Evolutionary conservation across 1,139 yeast species (phyloP), one percentile per base, ranked within the genome.

Genomic region (Sugiyamaella neomexicana): DNA sequence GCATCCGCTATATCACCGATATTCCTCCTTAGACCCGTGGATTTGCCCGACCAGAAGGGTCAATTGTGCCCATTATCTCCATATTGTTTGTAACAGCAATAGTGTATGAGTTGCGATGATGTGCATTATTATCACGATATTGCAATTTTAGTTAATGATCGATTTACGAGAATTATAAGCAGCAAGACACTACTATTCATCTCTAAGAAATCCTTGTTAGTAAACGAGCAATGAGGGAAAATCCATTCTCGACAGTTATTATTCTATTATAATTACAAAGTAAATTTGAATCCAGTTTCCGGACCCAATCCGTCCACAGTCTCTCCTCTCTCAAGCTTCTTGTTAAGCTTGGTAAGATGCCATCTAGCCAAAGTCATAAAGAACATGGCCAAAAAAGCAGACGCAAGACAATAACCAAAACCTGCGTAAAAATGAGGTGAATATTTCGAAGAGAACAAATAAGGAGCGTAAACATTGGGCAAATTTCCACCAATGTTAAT

Each of bases 391-490:
- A 57, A 40, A n/a, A 58, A 54, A 15, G 63, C 56, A 41, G 58
- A 58, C 8, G 58, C 59, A 13, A 65, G 57, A 52, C 68, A 63
- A 49, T 62, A 55, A 1, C 62, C 62, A 45, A 65, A 65, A 2
- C 68, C 68, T 29, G 54, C 64, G 49, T 59, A 63, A 46, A 63
- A 65, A 27, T 63, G 66, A 8, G 68, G 68, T 5, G 65, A 59
- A 5, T 60, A 59, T 17, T 50, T 23, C 34, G 64, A 62, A n/a
- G 55, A 52, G 38, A 63, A 64, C 32, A 64, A 45, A 44, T 64
- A 65, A 6, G 68, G 64, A 46, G 62, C 61, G 46, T 57, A 65
- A 36, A 64, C 60, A 42, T 65, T 65, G 7, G 68, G 68, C 20
- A 62, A 39, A 50, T 65, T 65, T n/a, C 60, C 63, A 13, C 65